phyloP scores from a whole-genome alignment of 2,329 filamentous ascomycete genomes.

The Pseudocercospora pini-densiflorae region DNA sequence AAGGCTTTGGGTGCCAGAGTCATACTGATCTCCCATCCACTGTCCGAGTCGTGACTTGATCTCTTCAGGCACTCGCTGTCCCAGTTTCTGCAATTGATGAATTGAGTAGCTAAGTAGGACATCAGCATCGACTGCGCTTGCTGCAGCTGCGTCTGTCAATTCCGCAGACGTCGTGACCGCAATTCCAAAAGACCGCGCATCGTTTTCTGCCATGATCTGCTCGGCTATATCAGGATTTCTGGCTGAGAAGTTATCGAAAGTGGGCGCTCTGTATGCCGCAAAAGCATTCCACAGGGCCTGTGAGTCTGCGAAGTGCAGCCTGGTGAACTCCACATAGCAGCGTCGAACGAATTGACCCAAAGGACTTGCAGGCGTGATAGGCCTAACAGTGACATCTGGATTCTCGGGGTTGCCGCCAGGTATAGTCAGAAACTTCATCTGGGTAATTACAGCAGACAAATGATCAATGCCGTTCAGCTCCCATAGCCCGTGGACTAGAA shows the following conservation, averaged over 20 bases:
- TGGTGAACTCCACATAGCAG: slow-evolving; percentile 76
- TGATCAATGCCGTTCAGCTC: slow-evolving; percentile 77
- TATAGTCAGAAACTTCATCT: slow-evolving; percentile 42
- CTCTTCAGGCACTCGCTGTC: slow-evolving; percentile 74
- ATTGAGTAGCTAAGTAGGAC: slow-evolving; percentile 82
- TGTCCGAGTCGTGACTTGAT: slow-evolving; percentile 71
- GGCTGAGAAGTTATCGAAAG: slow-evolving; percentile 64
- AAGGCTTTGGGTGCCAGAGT: slow-evolving; percentile 35
- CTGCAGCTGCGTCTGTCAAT: background rate
- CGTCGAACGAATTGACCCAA: slow-evolving; percentile 80
- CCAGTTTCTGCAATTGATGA: slow-evolving; percentile 81
- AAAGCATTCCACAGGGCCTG: slow-evolving; percentile 82
- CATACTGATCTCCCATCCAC: slow-evolving; percentile 35
- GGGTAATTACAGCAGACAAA: slow-evolving; percentile 67
- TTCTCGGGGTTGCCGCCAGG: slow-evolving; percentile 49
- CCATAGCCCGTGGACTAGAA: slow-evolving; percentile 83
- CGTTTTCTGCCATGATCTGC: slow-evolving; percentile 10
- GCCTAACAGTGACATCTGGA: slow-evolving; percentile 46
- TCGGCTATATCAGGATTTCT: slow-evolving; percentile 51
- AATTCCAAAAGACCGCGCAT: background rate
- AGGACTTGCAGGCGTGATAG: slow-evolving; percentile 74
- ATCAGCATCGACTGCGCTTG: slow-evolving; percentile 36
- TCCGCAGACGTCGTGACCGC: background rate
- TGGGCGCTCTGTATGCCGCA: slow-evolving; percentile 78
- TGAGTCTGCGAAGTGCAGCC: slow-evolving; percentile 79